Evolutionary conservation across 352 stramenopile species (phyloP).

Genomic region (Pythium monospermum): DNA sequence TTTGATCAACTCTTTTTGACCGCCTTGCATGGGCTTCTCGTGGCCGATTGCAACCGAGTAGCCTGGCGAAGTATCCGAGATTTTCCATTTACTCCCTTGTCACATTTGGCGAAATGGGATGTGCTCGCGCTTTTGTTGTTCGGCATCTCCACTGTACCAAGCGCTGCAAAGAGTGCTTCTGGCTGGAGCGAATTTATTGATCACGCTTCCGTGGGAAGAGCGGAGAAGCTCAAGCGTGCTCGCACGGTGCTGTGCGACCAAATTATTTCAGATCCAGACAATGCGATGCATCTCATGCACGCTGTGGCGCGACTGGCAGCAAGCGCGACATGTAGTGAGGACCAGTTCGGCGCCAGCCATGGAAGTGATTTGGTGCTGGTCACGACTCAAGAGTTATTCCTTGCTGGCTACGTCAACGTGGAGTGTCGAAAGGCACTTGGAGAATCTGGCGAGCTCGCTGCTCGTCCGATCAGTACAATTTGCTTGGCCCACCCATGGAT

Average conservation of each 20-base stretch:
- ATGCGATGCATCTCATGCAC: conserved; percentile 63
- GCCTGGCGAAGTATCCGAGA: conserved; percentile 64
- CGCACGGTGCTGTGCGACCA: conserved; percentile 53
- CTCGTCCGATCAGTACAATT: conserved; percentile 29
- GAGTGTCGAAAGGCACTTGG: conserved; percentile 23
- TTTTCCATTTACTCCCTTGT: conserved; percentile 71
- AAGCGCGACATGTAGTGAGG: conserved; percentile 13
- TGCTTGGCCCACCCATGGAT: conserved; percentile 30
- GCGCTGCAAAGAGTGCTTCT: conserved; percentile 44
- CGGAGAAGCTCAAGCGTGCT: conserved; percentile 27
- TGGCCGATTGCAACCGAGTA: conserved; percentile 72
- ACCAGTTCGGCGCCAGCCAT: background rate
- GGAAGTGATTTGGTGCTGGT: conserved; percentile 22
- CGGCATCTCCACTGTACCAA: conserved; percentile 56
- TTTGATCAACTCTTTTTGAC: conserved; percentile 86
- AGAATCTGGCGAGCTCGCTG: conserved; percentile 25
- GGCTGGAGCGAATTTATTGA: conserved; percentile 71
- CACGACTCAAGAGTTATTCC: conserved; percentile 24
- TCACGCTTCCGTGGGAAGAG: conserved; percentile 25
- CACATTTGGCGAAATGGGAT: conserved; percentile 78
- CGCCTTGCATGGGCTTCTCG: conserved; percentile 64
- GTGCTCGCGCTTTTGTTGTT: conserved; percentile 72
- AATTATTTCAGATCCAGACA: conserved; percentile 58
- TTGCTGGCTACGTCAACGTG: conserved; percentile 16
- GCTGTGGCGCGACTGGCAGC: conserved; percentile 58